Evolutionary conservation across 139 green algal genomes (phyloP).

Genomic region (Parachlorella kessleri): DNA sequence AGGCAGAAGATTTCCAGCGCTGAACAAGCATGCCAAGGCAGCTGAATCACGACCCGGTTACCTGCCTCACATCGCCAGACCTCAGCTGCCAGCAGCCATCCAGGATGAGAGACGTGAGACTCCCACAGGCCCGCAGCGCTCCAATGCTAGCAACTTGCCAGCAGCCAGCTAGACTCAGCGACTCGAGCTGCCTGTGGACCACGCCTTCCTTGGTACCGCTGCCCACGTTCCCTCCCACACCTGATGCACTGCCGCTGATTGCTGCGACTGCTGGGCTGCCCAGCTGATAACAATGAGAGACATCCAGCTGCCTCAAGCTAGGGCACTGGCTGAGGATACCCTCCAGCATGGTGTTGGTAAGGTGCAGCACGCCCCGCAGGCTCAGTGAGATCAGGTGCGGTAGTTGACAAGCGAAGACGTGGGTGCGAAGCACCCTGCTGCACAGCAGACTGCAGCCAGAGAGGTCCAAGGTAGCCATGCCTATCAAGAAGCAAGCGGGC

Average conservation of each 20-base stretch:
- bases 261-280: constrained; percentile 1
- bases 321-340: neutral
- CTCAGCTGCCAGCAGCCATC: constrained; percentile 24
- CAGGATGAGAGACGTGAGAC: neutral
- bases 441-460: constrained; percentile 2
- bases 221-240: too few relatives aligned
- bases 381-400: constrained; percentile 9
- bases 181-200: too few relatives aligned
- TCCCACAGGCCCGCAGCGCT: neutral
- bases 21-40: too few relatives aligned
- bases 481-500: neutral
- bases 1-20: too few relatives aligned
- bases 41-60: neutral
- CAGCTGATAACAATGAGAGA: constrained; percentile 3
- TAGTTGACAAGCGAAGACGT: neutral
- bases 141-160: constrained; percentile 5
- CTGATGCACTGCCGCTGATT: neutral
- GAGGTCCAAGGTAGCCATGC: neutral
- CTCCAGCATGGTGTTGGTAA: neutral
- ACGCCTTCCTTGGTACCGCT: too few relatives aligned
- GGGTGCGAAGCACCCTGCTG: neutral
- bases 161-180: constrained; percentile 12
- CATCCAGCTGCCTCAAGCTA: neutral
- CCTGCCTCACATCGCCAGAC: neutral
- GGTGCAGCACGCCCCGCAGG: neutral